Evolutionary conservation across 2,329 filamentous ascomycete genomes (phyloP).

Genomic region (Rutstroemia sp.): DNA sequence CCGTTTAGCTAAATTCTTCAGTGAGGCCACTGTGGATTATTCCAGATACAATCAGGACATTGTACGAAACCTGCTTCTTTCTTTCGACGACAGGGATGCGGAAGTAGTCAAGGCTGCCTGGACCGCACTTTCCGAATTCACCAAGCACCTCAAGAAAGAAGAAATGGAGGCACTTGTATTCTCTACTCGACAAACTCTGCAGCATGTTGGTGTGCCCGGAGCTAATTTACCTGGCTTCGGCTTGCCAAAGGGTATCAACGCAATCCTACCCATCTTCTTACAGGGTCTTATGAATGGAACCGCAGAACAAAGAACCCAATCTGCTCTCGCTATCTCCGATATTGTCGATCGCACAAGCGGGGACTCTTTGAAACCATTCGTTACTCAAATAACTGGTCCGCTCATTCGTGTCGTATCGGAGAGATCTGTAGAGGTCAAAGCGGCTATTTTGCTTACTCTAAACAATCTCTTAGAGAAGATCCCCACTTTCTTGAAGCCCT

Average conservation of each 20-base stretch:
- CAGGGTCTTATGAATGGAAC: conserved; percentile 97
- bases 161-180: conserved; percentile 92
- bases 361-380: conserved; percentile 83
- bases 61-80: conserved; percentile 80
- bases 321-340: conserved; percentile 89
- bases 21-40: conserved; percentile 74
- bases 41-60: conserved; percentile 95
- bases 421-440: conserved; percentile 90
- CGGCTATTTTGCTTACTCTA: conserved; percentile 85
- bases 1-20: conserved; percentile 83
- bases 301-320: conserved; percentile 82
- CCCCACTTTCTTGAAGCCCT: conserved; percentile 88
- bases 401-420: conserved; percentile 97
- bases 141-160: conserved; percentile 85
- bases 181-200: conserved; percentile 78
- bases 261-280: conserved; percentile 91
- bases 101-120: conserved; percentile 86
- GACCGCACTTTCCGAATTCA: conserved; percentile 79
- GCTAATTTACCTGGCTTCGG: conserved; percentile 80
- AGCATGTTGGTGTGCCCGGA: conserved; percentile 82
- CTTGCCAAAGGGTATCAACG: conserved; percentile 93
- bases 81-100: conserved; percentile 79
- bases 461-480: conserved; percentile 97
- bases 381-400: conserved; percentile 95
- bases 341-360: conserved; percentile 89